Evolutionary conservation across 495 filamentous ascomycete genomes (phyloP), one percentile per base, ranked within the genome.

Genomic region (Aspergillus coremiiformis): DNA sequence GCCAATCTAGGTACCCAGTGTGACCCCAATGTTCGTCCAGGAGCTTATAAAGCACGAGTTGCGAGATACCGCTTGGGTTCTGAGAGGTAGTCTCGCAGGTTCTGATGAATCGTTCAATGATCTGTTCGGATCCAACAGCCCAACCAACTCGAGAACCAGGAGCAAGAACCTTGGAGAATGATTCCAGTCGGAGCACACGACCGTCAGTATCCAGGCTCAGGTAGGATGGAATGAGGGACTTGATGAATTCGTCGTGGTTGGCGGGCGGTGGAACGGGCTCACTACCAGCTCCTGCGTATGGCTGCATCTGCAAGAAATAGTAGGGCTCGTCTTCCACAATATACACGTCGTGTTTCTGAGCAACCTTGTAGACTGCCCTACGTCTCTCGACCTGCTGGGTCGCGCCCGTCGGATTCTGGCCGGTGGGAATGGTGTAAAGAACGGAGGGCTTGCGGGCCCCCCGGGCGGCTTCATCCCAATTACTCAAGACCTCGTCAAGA

Each of bases 261-360:
- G 71, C 58, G 2, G 82, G 80, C 0, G 78, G 74, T 17, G 80
- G 77, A 2, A 70, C 66, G 3, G 79, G 70, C 3, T 72, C 66
- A 17, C 68, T 65, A 46, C 76, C 67, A 24, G 73, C 64, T 21
- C 80, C 79, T 12, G 75, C 75, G 68, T 91, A 93, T 1, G 88
- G 83, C 63, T 88, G 82, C 90, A 98, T 96, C 72, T 98, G 93
- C 45, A 98, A 76, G 74, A 92, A 98, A 70, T 96, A 97, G 69
- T 96, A 96, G 11, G 92, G 92, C 64, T 97, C 92, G 63, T 97
- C 92, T 69, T 97, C 92, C 46, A 97, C 62, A 63, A 97, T 91
- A 62, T 80, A 86, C 33, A 97, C 53, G 61, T 95, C 88, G 63
- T 95, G 87, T 68, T 87, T 86, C 64, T 84, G 82, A 22, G 82